Percentiles rank a stretch among this genome's conserved stretches.
These are phyloP conservation scores for Nigrospora osmanthi DNA, from an alignment of 2,329 filamentous ascomycete species.

Conservation along the genomic window DNA sequence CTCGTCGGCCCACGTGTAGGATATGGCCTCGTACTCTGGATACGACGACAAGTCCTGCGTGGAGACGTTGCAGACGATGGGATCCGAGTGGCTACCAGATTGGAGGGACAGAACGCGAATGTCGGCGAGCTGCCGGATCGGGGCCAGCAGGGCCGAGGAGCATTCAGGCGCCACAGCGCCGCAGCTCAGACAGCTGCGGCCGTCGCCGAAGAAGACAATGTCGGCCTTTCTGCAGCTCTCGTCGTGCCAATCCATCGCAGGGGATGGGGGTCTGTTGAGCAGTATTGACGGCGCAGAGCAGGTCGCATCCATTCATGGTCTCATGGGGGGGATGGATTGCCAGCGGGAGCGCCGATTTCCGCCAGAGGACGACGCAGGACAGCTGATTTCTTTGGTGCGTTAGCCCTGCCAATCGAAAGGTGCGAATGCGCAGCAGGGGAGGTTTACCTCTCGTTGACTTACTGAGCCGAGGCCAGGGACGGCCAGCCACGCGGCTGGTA, in stretches of 20 bases:
- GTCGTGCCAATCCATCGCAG: constrained; percentile 7
- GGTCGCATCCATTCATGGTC: too few species aligned
- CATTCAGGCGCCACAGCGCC: constrained; percentile 4
- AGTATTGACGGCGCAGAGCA: too few species aligned
- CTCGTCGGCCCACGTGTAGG: constrained; percentile 8
- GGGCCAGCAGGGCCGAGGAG: background rate
- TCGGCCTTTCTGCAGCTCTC: constrained; percentile 5
- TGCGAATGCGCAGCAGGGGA: too few species aligned
- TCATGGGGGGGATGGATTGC: too few species aligned
- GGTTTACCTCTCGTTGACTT: too few species aligned
- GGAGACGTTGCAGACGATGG: constrained; percentile 2
- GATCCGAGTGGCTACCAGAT: background rate
- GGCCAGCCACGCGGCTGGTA: too few species aligned
- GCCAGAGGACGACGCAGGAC: too few species aligned
- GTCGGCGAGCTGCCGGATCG: constrained; percentile 1
- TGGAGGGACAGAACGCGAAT: constrained; percentile 4
- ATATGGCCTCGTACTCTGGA: constrained; percentile 6
- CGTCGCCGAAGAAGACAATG: background rate
- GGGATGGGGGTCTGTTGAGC: background rate
- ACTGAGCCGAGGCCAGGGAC: too few species aligned
- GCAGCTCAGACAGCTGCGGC: constrained; percentile 4
- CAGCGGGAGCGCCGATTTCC: too few species aligned
- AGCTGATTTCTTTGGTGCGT: too few species aligned
- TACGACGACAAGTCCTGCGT: background rate
- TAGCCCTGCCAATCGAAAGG: too few species aligned